These are phyloP conservation scores for Trichophyton simii DNA, from an alignment of 2,329 filamentous ascomycete genomes.

Conservation along the genomic window DNA sequence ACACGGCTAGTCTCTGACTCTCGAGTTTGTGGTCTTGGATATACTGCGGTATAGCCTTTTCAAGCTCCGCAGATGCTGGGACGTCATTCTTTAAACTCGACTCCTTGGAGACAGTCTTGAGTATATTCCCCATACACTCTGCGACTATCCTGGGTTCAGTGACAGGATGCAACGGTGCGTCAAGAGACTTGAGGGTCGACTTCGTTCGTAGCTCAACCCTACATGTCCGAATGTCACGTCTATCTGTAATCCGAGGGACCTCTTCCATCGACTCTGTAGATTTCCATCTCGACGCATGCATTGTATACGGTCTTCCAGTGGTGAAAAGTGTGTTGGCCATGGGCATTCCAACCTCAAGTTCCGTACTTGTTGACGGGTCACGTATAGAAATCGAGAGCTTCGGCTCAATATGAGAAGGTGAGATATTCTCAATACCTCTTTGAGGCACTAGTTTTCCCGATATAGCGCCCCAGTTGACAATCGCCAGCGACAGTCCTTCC, in stretches of 20 bases:
- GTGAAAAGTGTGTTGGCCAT: conserved; percentile 32
- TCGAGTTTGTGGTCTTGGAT: conserved; percentile 27
- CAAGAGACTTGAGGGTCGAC: conserved; percentile 15
- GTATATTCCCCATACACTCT: conserved; percentile 33
- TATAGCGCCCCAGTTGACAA: conserved; percentile 18
- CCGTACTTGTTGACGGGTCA: conserved; percentile 6
- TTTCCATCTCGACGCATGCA: conserved; percentile 27
- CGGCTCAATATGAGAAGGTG: conserved; percentile 20
- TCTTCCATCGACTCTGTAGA: background rate
- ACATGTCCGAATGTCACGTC: conserved; percentile 23
- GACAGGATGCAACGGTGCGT: conserved; percentile 27
- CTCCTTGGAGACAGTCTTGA: conserved; percentile 29
- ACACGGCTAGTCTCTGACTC: conserved; percentile 29
- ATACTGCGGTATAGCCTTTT: conserved; percentile 30
- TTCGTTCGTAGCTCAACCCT: conserved; percentile 16
- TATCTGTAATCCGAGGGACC: conserved; percentile 17
- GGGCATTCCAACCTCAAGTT: conserved; percentile 26
- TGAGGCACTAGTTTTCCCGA: conserved; percentile 20
- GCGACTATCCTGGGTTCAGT: conserved; percentile 27
- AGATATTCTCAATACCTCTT: conserved; percentile 20
- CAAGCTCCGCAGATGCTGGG: conserved; percentile 31
- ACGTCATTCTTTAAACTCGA: conserved; percentile 17
- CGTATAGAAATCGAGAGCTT: conserved; percentile 22
- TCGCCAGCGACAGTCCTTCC: conserved; percentile 27
- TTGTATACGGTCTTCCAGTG: conserved; percentile 31